A percentile compares a stretch with the other conserved stretches of the same genome.
Conservation (phyloP, 2,329 filamentous ascomycete genomes). For the Phaeosphaeria sp. region DNA sequence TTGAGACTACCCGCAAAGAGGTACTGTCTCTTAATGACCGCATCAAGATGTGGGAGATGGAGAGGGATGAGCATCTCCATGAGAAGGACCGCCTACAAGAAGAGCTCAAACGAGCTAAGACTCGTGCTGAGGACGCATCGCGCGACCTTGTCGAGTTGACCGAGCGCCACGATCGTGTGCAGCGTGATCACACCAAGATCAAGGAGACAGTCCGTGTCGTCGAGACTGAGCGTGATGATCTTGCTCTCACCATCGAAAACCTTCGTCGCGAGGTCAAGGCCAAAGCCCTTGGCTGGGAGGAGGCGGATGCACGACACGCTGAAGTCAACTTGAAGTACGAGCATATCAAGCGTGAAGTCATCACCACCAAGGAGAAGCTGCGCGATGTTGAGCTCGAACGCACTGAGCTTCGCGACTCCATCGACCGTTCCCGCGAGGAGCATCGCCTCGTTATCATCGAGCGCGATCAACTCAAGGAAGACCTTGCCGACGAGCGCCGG, state of each 20-base stretch:
- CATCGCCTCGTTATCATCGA: slow-evolving; percentile 28
- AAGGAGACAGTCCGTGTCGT: slow-evolving; percentile 26
- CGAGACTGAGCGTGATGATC: slow-evolving; percentile 32
- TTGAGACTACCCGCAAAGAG: slow-evolving; percentile 31
- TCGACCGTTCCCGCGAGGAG: slow-evolving; percentile 26
- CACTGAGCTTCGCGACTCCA: slow-evolving; percentile 22
- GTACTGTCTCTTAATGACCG: slow-evolving; percentile 24
- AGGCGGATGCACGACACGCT: slow-evolving; percentile 25
- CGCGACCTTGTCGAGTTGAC: slow-evolving; percentile 32
- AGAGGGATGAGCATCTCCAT: slow-evolving; percentile 30
- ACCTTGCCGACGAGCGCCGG: slow-evolving; percentile 24
- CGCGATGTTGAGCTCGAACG: slow-evolving; percentile 24
- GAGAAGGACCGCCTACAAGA: slow-evolving; percentile 34
- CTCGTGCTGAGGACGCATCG: slow-evolving; percentile 23
- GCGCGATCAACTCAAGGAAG: slow-evolving; percentile 31
- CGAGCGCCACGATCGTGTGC: slow-evolving; percentile 27
- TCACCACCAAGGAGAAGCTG: slow-evolving; percentile 32
- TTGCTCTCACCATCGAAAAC: slow-evolving; percentile 24
- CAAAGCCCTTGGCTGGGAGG: slow-evolving; percentile 25
- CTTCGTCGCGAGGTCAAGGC: slow-evolving; percentile 30
- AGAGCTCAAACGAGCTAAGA: slow-evolving; percentile 27
- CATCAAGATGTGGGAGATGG: slow-evolving; percentile 31
- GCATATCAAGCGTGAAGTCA: slow-evolving; percentile 30
- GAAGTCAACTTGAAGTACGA: slow-evolving; percentile 31
- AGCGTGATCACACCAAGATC: slow-evolving; percentile 30